Conservation (phyloP, 202 grass and related monocot species). For the Carex arenaria region DNA sequence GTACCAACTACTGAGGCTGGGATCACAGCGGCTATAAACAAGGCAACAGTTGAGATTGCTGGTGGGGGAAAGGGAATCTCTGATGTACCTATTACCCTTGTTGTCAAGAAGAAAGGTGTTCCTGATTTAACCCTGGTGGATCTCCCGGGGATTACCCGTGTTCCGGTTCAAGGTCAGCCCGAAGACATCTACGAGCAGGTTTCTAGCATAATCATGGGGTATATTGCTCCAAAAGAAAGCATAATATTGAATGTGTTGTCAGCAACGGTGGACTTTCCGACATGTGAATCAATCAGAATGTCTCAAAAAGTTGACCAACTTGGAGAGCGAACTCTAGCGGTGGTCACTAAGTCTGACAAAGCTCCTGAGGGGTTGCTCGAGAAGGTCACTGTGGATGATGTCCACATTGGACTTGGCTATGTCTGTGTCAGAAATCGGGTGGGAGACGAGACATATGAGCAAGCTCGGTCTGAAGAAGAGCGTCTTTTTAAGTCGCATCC, state of each 20-base stretch:
- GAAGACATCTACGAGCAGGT: constrained; percentile 68
- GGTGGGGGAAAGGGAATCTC: constrained; percentile 37
- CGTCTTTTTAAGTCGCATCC: constrained; percentile 31
- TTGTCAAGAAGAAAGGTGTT: constrained; percentile 51
- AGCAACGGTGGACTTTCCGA: constrained; percentile 57
- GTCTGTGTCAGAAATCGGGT: constrained; percentile 69
- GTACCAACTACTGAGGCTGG: neutral
- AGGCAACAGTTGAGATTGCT: constrained; percentile 23
- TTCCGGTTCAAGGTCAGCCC: constrained; percentile 42
- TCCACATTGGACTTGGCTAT: constrained; percentile 63
- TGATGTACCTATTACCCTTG: constrained; percentile 40
- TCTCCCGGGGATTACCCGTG: neutral
- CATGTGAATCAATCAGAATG: constrained; percentile 72
- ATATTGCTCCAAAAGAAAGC: constrained; percentile 55
- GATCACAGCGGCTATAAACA: constrained; percentile 10
- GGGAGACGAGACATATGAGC: constrained; percentile 40
- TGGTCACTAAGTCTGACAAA: constrained; percentile 64
- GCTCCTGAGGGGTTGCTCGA: constrained; percentile 45
- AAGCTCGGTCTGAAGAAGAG: constrained; percentile 34
- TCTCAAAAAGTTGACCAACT: constrained; percentile 63
- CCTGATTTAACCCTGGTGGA: constrained; percentile 70
- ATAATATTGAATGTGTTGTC: constrained; percentile 75
- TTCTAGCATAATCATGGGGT: constrained; percentile 38
- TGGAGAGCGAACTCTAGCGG: constrained; percentile 55
- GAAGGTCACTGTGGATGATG: constrained; percentile 76